Evolutionary conservation across 2,329 filamentous ascomycete genomes (phyloP), one percentile per base, ranked within the genome.

Genomic region (Malbranchea cinnamomea): DNA sequence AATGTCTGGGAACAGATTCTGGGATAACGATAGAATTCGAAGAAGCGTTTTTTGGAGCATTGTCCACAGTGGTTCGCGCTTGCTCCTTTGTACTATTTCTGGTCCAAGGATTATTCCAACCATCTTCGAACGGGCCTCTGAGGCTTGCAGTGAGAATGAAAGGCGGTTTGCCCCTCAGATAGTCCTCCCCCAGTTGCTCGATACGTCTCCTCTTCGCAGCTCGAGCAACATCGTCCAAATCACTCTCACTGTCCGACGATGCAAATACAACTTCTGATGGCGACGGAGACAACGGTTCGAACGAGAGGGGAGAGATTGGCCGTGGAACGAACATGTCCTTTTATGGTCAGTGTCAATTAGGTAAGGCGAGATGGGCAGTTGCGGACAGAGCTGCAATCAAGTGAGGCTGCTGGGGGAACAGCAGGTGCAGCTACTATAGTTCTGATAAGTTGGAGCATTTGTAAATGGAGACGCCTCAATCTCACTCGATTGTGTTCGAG

Each of bases 51-150:
- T 9, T 3, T 11, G 20, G 20, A 9, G 20, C 9, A 22, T 11
- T 9, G 2, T 22, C 20, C n/a, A n/a, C n/a, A n/a, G n/a, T n/a
- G n/a, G n/a, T n/a, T n/a, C n/a, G n/a, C n/a, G n/a, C n/a, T n/a
- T n/a, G n/a, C n/a, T n/a, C n/a, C n/a, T n/a, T n/a, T n/a, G n/a
- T n/a, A n/a, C n/a, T n/a, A n/a, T n/a, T n/a, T n/a, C n/a, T n/a
- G n/a, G 37, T 48, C 61, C 61, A 64, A 2, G 60, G 62, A 39
- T 64, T 64, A 4, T 40, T 37, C 62, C 62, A 65, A 15, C 41
- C 49, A 14, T 49, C 35, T 4, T 56, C 50, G 18, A 65, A 58
- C 2, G 60, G 60, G 0, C 62, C 62, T 24, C 46, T 52, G 12
- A 65, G 44, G 6, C 51, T 50, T 8, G 61, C 60, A 4, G 54